Evolutionary conservation across 2,329 filamentous ascomycete species (phyloP).

Genomic region (Fusarium transvaalense): DNA sequence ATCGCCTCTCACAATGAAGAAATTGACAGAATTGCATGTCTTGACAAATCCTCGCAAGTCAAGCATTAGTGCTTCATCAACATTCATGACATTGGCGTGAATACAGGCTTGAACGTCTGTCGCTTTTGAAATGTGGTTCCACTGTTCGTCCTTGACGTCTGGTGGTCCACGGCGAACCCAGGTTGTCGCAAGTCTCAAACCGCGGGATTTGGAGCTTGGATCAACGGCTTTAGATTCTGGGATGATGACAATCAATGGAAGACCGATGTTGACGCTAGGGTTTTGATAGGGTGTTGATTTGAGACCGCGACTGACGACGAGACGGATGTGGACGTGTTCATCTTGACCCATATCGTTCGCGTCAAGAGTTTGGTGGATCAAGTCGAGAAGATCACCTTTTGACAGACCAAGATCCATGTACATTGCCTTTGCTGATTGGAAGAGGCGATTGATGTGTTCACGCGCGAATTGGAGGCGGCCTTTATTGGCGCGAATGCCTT

Average conservation of each 20-base stretch:
- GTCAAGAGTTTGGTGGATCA: not conserved
- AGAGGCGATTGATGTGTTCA: constrained; percentile 6
- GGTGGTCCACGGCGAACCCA: constrained; percentile 1
- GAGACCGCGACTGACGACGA: not conserved
- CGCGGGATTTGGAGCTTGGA: constrained; percentile 9
- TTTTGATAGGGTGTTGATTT: constrained; percentile 14
- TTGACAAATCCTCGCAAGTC: not conserved
- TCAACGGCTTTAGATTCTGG: constrained; percentile 14
- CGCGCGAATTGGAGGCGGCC: constrained; percentile 1
- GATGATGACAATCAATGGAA: constrained; percentile 12
- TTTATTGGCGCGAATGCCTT: constrained; percentile 21
- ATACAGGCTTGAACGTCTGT: constrained; percentile 17
- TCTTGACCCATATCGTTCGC: constrained; percentile 3
- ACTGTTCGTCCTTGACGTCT: constrained; percentile 14
- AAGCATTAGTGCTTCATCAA: not conserved
- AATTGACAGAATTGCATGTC: constrained; percentile 20
- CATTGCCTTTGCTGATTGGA: constrained; percentile 17
- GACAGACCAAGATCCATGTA: constrained; percentile 7
- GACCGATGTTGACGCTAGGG: constrained; percentile 1
- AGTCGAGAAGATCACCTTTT: not conserved
- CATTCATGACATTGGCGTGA: constrained; percentile 9
- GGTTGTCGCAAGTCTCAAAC: not conserved
- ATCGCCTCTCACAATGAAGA: constrained; percentile 3
- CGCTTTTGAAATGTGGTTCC: constrained; percentile 17
- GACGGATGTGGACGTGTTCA: constrained; percentile 17